Evolutionary conservation across 2,329 filamentous ascomycete genomes (phyloP).

Genomic region (Arthrobotrys conoides): DNA sequence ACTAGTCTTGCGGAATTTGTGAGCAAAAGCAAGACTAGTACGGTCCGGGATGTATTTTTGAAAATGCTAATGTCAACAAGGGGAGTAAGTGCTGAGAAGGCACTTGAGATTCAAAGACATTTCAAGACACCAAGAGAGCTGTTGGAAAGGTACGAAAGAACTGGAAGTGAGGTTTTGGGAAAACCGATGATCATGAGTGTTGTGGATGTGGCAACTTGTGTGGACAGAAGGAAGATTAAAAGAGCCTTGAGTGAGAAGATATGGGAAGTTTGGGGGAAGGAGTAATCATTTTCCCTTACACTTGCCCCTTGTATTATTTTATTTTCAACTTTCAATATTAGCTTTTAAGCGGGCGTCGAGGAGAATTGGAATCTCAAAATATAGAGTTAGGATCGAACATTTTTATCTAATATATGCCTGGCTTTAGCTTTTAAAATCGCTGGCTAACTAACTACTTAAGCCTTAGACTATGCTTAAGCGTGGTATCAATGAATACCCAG

Average conservation of each 20-base stretch:
- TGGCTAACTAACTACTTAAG: no score
- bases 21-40: conserved; percentile 81
- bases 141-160: conserved; percentile 76
- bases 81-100: conserved; percentile 82
- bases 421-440: not conserved
- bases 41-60: conserved; percentile 80
- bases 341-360: not conserved
- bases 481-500: no score
- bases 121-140: conserved; percentile 82
- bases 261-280: conserved; percentile 78
- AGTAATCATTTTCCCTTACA: not conserved
- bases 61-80: conserved; percentile 89
- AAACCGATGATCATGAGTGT: conserved; percentile 65
- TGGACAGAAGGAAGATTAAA: conserved; percentile 78
- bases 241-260: conserved; percentile 78
- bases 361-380: not conserved
- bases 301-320: not conserved
- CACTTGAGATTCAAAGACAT: conserved; percentile 81
- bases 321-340: not conserved
- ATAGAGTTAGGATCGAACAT: not conserved
- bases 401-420: not conserved
- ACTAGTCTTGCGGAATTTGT: conserved; percentile 79
- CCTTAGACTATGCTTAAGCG: no score
- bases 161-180: conserved; percentile 69
- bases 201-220: conserved; percentile 72